phyloP scores from a whole-genome alignment of 78 protist genomes.

The Dictyostelium firmibasis region DNA sequence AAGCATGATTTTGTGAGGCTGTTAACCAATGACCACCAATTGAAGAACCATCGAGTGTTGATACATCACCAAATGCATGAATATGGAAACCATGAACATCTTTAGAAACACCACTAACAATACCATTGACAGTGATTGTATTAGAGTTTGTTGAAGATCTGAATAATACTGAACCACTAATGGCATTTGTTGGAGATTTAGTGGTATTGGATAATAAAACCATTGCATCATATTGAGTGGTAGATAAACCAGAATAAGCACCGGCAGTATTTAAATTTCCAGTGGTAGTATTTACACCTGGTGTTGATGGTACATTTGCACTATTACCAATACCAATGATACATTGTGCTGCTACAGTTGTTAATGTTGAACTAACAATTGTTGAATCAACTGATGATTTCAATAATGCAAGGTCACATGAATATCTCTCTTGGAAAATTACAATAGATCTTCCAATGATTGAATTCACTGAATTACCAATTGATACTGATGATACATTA shows the following conservation, averaged over 20 bases:
- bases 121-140: background rate
- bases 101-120: background rate
- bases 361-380: background rate
- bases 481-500: background rate
- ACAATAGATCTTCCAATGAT: background rate
- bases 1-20: background rate
- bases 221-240: background rate
- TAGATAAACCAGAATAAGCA: background rate
- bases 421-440: background rate
- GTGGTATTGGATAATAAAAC: background rate
- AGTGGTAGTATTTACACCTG: background rate
- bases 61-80: background rate
- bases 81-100: background rate
- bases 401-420: background rate
- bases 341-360: background rate
- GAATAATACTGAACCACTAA: background rate
- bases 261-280: background rate
- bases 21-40: background rate
- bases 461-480: background rate
- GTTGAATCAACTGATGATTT: background rate
- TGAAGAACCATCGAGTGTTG: background rate
- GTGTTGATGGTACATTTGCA: background rate
- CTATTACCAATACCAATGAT: background rate
- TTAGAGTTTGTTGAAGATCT: background rate
- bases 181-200: background rate